phyloP scores from a whole-genome alignment of 2,329 filamentous ascomycete genomes.

The Myriosclerotinia duriaeana region DNA sequence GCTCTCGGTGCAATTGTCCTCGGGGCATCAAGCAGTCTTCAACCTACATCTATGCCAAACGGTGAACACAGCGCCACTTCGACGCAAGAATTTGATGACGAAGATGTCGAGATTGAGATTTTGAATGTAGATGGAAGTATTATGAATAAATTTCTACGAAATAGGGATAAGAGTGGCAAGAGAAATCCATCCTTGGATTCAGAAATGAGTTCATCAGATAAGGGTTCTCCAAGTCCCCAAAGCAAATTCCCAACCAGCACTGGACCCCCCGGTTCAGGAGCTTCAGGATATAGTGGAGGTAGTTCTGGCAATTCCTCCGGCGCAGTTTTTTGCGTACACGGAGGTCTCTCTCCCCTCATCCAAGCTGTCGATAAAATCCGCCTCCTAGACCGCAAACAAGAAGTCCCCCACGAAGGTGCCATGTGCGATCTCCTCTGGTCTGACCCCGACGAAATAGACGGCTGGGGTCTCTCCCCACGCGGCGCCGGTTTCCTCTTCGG shows the following conservation, averaged over 20 bases:
- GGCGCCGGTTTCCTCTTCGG: constrained; percentile 96
- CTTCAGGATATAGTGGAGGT: constrained; percentile 66
- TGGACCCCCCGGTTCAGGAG: constrained; percentile 77
- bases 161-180: constrained; percentile 32
- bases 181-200: constrained; percentile 44
- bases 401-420: constrained; percentile 95
- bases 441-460: constrained; percentile 95
- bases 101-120: constrained; percentile 89
- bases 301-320: constrained; percentile 69
- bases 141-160: constrained; percentile 68
- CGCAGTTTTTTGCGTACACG: constrained; percentile 92
- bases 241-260: constrained; percentile 51
- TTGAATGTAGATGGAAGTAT: constrained; percentile 80
- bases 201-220: constrained; percentile 42
- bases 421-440: constrained; percentile 99
- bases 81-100: constrained; percentile 54
- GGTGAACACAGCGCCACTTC: constrained; percentile 46
- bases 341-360: constrained; percentile 85
- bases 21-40: constrained; percentile 71
- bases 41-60: constrained; percentile 46
- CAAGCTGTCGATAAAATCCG: constrained; percentile 95
- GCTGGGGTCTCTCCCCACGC: constrained; percentile 76
- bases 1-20: constrained; percentile 93
- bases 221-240: constrained; percentile 31
- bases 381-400: constrained; percentile 91